phyloP scores from a whole-genome alignment of 768 basidiomycete genomes.

The Tricholoma sp. region DNA sequence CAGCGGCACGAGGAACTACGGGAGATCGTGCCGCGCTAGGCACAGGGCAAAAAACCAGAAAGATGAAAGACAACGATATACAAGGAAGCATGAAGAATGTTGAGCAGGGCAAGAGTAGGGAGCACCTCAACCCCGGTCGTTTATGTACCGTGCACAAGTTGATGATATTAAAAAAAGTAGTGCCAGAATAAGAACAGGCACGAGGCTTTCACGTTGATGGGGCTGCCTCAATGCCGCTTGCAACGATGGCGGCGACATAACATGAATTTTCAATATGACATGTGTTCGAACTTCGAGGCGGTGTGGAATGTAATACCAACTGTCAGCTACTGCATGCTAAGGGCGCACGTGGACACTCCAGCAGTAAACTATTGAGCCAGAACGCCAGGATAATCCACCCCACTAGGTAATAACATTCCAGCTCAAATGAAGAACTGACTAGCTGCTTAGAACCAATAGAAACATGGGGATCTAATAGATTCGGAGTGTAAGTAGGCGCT shows the following conservation, averaged over 20 bases:
- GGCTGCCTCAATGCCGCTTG: neutral
- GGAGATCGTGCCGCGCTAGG: neutral
- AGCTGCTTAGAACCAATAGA: no score
- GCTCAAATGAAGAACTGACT: no score
- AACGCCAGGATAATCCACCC: no score
- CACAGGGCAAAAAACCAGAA: slow-evolving; percentile 3
- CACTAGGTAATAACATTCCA: no score
- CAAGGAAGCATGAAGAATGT: slow-evolving; percentile 4
- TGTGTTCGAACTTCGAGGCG: neutral
- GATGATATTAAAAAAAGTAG: neutral
- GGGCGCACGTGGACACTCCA: no score
- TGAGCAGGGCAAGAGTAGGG: neutral
- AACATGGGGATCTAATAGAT: no score
- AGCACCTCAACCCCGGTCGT: neutral
- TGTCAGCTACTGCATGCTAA: no score
- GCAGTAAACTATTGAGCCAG: no score
- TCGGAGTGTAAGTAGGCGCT: no score
- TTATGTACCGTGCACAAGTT: neutral
- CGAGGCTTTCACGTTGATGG: neutral
- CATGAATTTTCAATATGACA: neutral
- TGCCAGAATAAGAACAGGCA: neutral
- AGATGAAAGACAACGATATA: slow-evolving; percentile 1
- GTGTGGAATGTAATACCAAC: neutral
- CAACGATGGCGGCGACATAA: neutral
- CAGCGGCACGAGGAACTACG: slow-evolving; percentile 3